Evolutionary conservation across 495 filamentous ascomycete species (phyloP), one percentile per base, ranked within the genome.

Genomic region (Neurospora pannonica): DNA sequence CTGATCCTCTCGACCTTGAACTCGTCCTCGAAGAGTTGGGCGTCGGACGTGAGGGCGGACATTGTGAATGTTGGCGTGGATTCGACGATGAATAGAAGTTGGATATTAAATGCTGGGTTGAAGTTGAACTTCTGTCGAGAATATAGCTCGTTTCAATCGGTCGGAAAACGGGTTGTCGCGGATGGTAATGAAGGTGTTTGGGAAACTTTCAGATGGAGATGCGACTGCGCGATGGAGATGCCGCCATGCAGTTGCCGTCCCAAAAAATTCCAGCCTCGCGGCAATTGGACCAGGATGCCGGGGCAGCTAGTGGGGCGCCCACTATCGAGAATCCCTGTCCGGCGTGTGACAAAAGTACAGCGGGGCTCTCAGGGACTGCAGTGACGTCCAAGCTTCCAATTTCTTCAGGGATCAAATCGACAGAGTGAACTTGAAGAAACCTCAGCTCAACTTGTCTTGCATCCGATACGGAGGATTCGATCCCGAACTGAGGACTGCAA

Each of bases 1-100:
- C 95, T 92, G 82, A 94, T 80, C 62, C 83, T 79, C 72, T 92
- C 94, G 80, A 99, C 87, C 72, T 86, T 90, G 90, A 99, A 98
- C 80, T 89, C 90, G 74, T 97, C 94, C 81, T 97, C 94, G 86
- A 95, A 97, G 82, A 98, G 92, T 75, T 94, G 88, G 13, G 95
- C 89, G 86, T 99, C 94, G 72, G 88, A 89, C 2, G 91, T 87
- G 77, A 81, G 84, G 79, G 80, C 80, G 60, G 84, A 77, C 83
- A 87, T 85, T 42, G 60, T 78, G 70, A 24, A 54, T 48, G 87
- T 71, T 60, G 73, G n/a, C 48, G 37, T 67, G 3, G 28, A 19
- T 67, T 67, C 6, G 28, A 19, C 5, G 13, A 8, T 19, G 3
- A 4, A 15, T 17, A 8, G 28, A 62, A 5, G 28, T 19, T 34